Base-by-base conservation (phyloP, 1,139 yeast genomes). In the Lipomyces yarrowii region DNA sequence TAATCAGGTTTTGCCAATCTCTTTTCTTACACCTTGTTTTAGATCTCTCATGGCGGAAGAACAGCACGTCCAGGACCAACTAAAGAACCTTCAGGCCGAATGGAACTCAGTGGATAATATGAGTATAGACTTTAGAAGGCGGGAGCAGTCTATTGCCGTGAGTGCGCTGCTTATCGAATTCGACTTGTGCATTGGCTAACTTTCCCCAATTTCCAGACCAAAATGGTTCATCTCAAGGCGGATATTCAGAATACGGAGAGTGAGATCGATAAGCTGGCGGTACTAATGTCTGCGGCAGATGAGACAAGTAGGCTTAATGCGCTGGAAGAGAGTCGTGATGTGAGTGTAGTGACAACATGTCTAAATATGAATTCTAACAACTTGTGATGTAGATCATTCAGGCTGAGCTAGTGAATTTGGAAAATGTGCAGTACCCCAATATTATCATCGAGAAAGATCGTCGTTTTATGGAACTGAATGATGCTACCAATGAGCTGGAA, bases 151-250 rank as follows among this genome's bases (percentile, higher is more conserved):
- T 15, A 15, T 46, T 3, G 37, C 11, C 10, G 53, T 39, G 42
- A 57, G 26, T 39, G 26, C 51, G 26, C 52, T 15, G 42, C 32
- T n/a, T 11, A 54, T 18, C 18, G 48, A 42, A 18, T 42, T 42
- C 48, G 21, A n/a, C 4, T 5, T 21, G 3, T 46, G 11, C 33
- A 15, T 15, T 60, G 46, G 6, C 13, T 15, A 11, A 21, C 23
- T 23, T 56, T 13, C 32, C 2, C 30, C 30, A 26, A 26, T 26
- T 26, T n/a, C 39, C 21, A 63, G 58, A 65, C 37, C 64, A 67
- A 68, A 75, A 70, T 60, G 69, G 77, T 11, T 8, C 73, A 72
- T 63, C 70, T 77, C 55, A 59, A 66, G 13, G 71, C 72, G 23
- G 75, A 77, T 57, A 69, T 66, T 57, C 70, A 60, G 55, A 76